A percentile compares a stretch with the other conserved stretches of the same genome.
Evolutionary conservation across 148 eudicot genomes (phyloP).

Genomic region (Spergularia bocconei): DNA sequence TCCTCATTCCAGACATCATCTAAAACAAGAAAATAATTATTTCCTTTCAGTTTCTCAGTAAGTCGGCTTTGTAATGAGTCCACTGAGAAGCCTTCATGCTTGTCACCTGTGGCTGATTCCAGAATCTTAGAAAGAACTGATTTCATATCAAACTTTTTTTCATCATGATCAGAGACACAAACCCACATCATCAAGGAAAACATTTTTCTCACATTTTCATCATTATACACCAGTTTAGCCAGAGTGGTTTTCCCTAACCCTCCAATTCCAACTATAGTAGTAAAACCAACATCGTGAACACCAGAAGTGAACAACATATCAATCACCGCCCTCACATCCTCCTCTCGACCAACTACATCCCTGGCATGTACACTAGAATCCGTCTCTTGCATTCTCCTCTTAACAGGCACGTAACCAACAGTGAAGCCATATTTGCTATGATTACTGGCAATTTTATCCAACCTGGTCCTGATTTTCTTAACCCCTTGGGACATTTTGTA

Average conservation of each 20-base stretch:
- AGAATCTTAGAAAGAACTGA: constrained; percentile 14
- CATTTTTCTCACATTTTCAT: constrained; percentile 7
- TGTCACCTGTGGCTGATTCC: constrained; percentile 2
- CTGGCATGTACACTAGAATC: constrained; percentile 5
- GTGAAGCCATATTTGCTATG: constrained; percentile 3
- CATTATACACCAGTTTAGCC: constrained; percentile 28
- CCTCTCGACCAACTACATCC: constrained; percentile 31
- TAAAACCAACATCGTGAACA: neutral
- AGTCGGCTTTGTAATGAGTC: constrained; percentile 19
- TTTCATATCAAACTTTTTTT: constrained; percentile 4
- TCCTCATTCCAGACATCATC: constrained; percentile 38
- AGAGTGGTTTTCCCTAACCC: constrained; percentile 39
- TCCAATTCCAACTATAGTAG: constrained; percentile 26
- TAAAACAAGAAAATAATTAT: constrained; percentile 31
- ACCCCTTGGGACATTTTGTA: constrained; percentile 1
- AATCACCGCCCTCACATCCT: constrained; percentile 12
- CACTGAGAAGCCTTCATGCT: constrained; percentile 12
- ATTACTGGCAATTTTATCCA: constrained; percentile 6
- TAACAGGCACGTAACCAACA: neutral
- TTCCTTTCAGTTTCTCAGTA: constrained; percentile 3
- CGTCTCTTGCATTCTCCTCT: neutral
- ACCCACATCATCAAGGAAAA: constrained; percentile 29
- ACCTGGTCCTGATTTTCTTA: neutral
- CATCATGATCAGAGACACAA: constrained; percentile 24
- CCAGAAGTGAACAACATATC: constrained; percentile 2